Percentiles rank a stretch among this genome's conserved stretches.
Conservation (phyloP, 306 rosid genomes). For the Prunus persica region Prunus_persica_NCBIv2 NC_034011.1:8681001-8681500, state of each 20-base stretch:
- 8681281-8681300: not conserved
- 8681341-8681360: too few relatives aligned
- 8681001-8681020: conserved; percentile 66
- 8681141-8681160: conserved; percentile 37
- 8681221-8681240: not conserved
- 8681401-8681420: too few relatives aligned
- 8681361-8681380: too few relatives aligned
- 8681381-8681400: too few relatives aligned
- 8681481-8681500: too few relatives aligned
- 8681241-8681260: not conserved
- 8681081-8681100: conserved; percentile 39
- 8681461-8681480: too few relatives aligned
- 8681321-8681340: too few relatives aligned
- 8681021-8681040: conserved; percentile 69
- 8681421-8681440: too few relatives aligned
- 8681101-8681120: conserved; percentile 43
- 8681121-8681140: conserved; percentile 29
- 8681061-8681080: conserved; percentile 35
- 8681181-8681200: conserved; percentile 40
- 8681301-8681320: too few relatives aligned
- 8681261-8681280: not conserved
- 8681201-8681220: conserved; percentile 29
- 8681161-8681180: conserved; percentile 33
- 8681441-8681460: too few relatives aligned
- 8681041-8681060: conserved; percentile 48